These are phyloP conservation scores for Massariosphaeria phaeospora DNA, from an alignment of 495 filamentous ascomycete genomes.

Conservation along the genomic window DNA sequence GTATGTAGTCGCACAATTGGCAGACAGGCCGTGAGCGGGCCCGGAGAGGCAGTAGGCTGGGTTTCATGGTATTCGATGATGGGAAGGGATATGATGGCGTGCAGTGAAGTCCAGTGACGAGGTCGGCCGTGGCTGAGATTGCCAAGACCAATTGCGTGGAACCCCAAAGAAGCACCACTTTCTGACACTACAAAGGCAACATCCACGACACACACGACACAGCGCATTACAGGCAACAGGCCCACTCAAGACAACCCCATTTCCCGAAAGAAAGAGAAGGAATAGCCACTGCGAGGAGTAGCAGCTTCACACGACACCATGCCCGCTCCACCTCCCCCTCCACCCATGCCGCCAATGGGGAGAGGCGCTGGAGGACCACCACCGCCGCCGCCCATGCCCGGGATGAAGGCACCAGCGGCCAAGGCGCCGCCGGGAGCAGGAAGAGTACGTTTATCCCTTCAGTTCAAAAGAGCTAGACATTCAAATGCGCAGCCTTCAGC, in stretches of 20 bases:
- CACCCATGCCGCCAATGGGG: slow-evolving; percentile 50
- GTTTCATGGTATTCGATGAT: slow-evolving; percentile 23
- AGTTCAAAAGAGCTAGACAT: neutral
- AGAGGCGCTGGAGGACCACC: slow-evolving; percentile 54
- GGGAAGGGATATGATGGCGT: neutral
- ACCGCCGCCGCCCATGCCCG: slow-evolving; percentile 55
- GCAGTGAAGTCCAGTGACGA: slow-evolving; percentile 13
- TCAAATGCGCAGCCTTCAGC: neutral
- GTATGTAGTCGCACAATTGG: slow-evolving; percentile 30
- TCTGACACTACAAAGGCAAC: slow-evolving; percentile 1
- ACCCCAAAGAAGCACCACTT: slow-evolving; percentile 18
- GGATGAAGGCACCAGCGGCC: slow-evolving; percentile 37
- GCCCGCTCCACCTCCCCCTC: slow-evolving; percentile 65
- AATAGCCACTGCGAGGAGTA: neutral
- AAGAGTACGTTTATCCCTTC: slow-evolving; percentile 48
- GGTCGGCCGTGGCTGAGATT: slow-evolving; percentile 10
- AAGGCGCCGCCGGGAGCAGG: slow-evolving; percentile 48
- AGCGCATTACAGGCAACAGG: slow-evolving; percentile 19
- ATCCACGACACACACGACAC: slow-evolving; percentile 5
- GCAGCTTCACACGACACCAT: slow-evolving; percentile 40
- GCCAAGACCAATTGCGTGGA: slow-evolving; percentile 4
- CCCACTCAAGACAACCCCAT: neutral
- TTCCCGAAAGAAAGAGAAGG: slow-evolving; percentile 11
- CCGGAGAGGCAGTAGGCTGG: slow-evolving; percentile 15
- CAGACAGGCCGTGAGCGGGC: slow-evolving; percentile 22